Base-by-base conservation (phyloP, 352 stramenopile species). In the Phytophthora crassamura region DNA sequence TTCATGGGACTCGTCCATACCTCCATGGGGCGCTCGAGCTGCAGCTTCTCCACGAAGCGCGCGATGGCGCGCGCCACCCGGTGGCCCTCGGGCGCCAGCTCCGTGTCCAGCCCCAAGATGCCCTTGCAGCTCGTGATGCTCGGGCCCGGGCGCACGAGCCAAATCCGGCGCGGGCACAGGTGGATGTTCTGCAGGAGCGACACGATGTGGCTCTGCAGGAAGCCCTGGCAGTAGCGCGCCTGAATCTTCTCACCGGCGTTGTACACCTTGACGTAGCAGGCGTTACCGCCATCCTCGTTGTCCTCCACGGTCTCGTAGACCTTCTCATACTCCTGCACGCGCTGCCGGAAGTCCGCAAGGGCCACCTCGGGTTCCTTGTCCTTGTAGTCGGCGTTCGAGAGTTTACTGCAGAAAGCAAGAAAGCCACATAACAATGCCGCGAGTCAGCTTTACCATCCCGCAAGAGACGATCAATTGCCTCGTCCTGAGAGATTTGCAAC, bases 161-260 rank as follows among this genome's bases (percentile, higher is more conserved):
- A 98, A 46, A 98, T 94, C 40, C 88, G 86, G 15, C 90, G 87
- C 14, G 90, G 91, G 16, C 81, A 80, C 14, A 98, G 79, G 68
- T 98, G 93, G 63, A 98, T 97, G 64, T 98, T 98, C 78, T 94
- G 72, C 20, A 95, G 49, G 20, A 97, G 80, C 34, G 85, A 96
- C 57, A 96, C 85, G 54, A 95, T 86, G 70, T 97, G 88, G 59
- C 80, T 93, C 59, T 94, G 84, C 16, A 97, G 48, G 66, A 95
- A 96, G 25, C 87, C 88, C 60, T 95, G 82, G 60, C 90, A 95
- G 61, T 85, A 90, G 14, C 91, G 80, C 35, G 88, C 87, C 52
- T 95, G 80, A 63, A 98, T 95, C 75, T 98, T 97, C 63, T 97
- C 89, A 12, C 93, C 93, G 30, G 85, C 86, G 42, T 98, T 98